Base-by-base conservation (phyloP, 1,139 yeast species). In the Chernovozyma aurita region DNA sequence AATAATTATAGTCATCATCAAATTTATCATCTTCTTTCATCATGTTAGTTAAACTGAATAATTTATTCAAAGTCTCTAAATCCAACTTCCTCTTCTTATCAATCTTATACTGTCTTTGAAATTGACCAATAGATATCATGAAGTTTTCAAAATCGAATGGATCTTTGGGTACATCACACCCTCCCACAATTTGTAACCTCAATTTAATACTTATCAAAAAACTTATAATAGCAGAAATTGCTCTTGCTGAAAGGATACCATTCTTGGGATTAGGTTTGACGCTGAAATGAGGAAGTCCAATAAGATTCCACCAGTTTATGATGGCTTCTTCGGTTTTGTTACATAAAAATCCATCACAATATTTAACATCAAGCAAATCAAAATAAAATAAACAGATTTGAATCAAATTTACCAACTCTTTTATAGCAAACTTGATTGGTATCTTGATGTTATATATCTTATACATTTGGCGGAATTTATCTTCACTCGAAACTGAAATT, bases 311-410 rank as follows among this genome's bases (percentile, higher is more conserved):
- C 97, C 97, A 92, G 37, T 71, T 69, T 4, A 60, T 51, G 16
- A 87, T 73, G 0, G 95, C 95, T 27, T 64, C 72, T 42, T 81
- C 82, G 0, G 97, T 90, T 41, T 75, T 73, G 40, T 77, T 76
- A 55, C 97, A 92, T 4, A 87, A 61, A 16, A 90, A 61, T 0
- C 97, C 97, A 58, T 90, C 97, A 41, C 87, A 86, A 45, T 73
- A 79, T 30, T 64, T 63, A 0, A 87, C 82, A 39, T 78, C 81
- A 16, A 87, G 63, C 31, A 87, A 59, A 40, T 80, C 85, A 57
- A 85, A 90, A 55, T 88, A 90, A 48, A 78, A 83, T 21, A 92
- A 66, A 33, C 85, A 74, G 1, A 80, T 78, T 57, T 92, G 97
- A 3, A 85, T 67, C 28, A 87, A 55, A 33, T 80, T 77, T 2